A percentile compares a stretch with the other conserved stretches of the same genome.
Evolutionary conservation across 148 eudicot species (phyloP).

Genomic region (Hydrangea macrophylla): DNA sequence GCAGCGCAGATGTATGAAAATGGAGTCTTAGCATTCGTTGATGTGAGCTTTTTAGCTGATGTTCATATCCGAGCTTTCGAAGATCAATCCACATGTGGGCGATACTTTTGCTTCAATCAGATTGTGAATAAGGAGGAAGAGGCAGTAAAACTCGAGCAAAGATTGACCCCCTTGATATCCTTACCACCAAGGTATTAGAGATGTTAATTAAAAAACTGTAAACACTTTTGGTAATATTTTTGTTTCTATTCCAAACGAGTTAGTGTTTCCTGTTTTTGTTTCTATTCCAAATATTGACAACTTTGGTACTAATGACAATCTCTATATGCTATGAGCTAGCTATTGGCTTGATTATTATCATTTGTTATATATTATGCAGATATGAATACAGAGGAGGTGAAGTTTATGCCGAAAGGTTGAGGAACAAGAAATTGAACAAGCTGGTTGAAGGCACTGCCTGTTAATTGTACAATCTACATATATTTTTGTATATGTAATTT

Average conservation of each 20-base stretch:
- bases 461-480: not conserved
- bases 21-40: constrained; percentile 32
- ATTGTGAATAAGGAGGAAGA: constrained; percentile 30
- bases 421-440: constrained; percentile 37
- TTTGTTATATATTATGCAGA: constrained; percentile 17
- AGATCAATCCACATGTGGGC: constrained; percentile 27
- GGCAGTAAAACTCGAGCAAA: constrained; percentile 25
- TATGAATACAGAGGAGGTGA: constrained; percentile 32
- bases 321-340: too few relatives aligned
- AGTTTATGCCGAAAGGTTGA: constrained; percentile 30
- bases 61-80: constrained; percentile 32
- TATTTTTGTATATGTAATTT: not conserved
- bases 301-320: too few relatives aligned
- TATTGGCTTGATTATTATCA: not conserved
- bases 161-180: constrained; percentile 34
- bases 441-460: constrained; percentile 30
- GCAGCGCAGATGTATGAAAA: constrained; percentile 38
- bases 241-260: too few relatives aligned
- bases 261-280: too few relatives aligned
- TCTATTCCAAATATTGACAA: too few relatives aligned
- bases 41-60: constrained; percentile 29
- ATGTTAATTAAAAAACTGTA: not conserved
- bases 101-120: constrained; percentile 36
- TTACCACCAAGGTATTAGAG: constrained; percentile 35
- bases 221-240: too few relatives aligned